Evolutionary conservation across 2,329 filamentous ascomycete species (phyloP), one percentile per base, ranked within the genome.

Genomic region (Cladosporium sp.): DNA sequence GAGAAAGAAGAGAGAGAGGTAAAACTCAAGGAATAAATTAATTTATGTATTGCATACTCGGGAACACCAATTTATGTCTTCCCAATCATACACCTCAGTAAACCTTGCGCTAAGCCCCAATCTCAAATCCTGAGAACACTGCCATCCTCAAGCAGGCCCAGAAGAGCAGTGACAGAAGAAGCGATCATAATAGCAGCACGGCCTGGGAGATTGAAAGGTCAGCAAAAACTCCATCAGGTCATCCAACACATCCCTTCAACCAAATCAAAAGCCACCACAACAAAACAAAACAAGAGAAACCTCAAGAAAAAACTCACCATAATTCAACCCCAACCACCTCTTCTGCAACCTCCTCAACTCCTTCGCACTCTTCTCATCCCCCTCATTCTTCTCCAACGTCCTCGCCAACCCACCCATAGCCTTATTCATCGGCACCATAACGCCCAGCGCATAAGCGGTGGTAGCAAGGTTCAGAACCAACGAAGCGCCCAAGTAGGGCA

Each of bases 351-450:
- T 38, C 43, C 62, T 58, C 19, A 66, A 54, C 54, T 35, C 59
- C 51, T 51, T 58, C 55, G 60, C 63, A 38, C 55, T 55, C 53
- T 55, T 55, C 39, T 57, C 55, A 32, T 64, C 60, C 18, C 38
- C 46, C 7, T 48, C 50, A 25, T 63, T 58, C 13, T 47, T 51
- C 42, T 62, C 53, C 38, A 65, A 25, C 15, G 56, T 57, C 19
- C 43, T 51, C 15, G 62, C 55, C 40, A 57, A 43, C 27, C 46
- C 51, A 12, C 55, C 47, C 61, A 66, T 60, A n/a, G 53, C 52
- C 50, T 56, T 60, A 55, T 66, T 65, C 50, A 61, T 58, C 18
- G 61, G 62, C 18, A 64, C 61, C 61, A 63, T 62, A 33, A 65
- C 59, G 8, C 45, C 41, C 22, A 65, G 49, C 19, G 61, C 60